phyloP scores from a whole-genome alignment of 2,329 filamentous ascomycete genomes.

The Phialophora macrospora region DNA sequence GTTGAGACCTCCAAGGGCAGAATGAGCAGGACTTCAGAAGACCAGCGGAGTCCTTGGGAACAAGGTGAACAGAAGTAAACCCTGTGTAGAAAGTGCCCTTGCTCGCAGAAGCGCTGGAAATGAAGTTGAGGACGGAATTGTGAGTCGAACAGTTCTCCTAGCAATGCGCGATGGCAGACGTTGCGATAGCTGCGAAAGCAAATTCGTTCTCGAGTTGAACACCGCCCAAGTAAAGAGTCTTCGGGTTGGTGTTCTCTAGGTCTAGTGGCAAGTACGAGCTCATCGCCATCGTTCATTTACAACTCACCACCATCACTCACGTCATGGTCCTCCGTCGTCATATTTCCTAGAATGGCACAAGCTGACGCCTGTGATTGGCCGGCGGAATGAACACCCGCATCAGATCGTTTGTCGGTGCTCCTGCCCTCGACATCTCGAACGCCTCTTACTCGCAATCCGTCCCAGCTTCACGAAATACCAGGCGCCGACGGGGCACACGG shows the following conservation, averaged over 20 bases:
- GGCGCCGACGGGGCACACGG: not conserved
- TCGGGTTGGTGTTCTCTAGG: not conserved
- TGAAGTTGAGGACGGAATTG: not conserved
- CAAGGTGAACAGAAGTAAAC: not conserved
- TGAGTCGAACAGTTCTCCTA: not conserved
- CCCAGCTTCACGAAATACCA: not conserved
- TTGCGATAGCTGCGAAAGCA: not conserved
- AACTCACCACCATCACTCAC: constrained; percentile 1
- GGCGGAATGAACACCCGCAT: not conserved
- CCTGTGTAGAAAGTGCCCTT: constrained; percentile 3
- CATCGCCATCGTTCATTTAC: not conserved
- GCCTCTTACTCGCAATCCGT: not conserved
- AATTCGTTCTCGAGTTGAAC: not conserved
- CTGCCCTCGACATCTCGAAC: not conserved
- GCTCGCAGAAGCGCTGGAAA: constrained; percentile 7
- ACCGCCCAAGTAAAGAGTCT: not conserved
- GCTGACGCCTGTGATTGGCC: not conserved
- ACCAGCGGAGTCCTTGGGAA: not conserved
- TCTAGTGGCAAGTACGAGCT: not conserved
- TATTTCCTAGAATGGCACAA: not conserved
- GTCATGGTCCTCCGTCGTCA: constrained; percentile 1
- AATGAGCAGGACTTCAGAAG: not conserved
- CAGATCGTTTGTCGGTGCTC: not conserved
- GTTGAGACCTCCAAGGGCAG: not conserved
- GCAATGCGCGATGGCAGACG: constrained; percentile 9